Conservation (phyloP, 2,329 filamentous ascomycete genomes). For the Fusarium tuaranense region DNA sequence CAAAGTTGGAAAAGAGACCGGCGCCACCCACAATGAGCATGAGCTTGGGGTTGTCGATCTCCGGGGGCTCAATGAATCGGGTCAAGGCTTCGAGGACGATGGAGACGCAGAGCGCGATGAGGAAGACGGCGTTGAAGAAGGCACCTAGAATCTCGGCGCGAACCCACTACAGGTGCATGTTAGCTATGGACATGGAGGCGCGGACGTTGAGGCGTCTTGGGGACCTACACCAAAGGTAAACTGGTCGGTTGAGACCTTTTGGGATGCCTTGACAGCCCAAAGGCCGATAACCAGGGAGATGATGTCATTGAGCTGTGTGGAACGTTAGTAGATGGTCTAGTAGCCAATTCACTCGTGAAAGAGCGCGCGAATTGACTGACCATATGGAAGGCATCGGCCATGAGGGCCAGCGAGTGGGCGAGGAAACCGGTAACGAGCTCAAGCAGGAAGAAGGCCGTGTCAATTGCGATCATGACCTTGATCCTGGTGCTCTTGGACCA, state of each 20-base stretch:
- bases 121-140: conserved; percentile 96
- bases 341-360: conserved; percentile 1
- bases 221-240: conserved; percentile 90
- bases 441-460: conserved; percentile 88
- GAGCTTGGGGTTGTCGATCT: conserved; percentile 85
- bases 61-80: conserved; percentile 90
- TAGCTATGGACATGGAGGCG: conserved; percentile 27
- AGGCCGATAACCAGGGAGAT: conserved; percentile 91
- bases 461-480: conserved; percentile 90
- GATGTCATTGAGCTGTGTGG: conserved; percentile 87
- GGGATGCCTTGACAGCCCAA: conserved; percentile 93
- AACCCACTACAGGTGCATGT: conserved; percentile 77
- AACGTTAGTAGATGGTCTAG: conserved; percentile 24
- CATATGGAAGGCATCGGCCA: conserved; percentile 99
- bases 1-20: conserved; percentile 87
- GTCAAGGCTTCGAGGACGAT: conserved; percentile 96
- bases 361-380: conserved; percentile 59
- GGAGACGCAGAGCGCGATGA: conserved; percentile 94
- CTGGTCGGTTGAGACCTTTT: conserved; percentile 85
- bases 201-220: neutral
- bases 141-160: conserved; percentile 96
- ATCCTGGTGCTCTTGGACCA: conserved; percentile 95
- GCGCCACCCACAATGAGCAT: conserved; percentile 90
- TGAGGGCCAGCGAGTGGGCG: conserved; percentile 91
- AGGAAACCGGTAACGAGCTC: conserved; percentile 88